Evolutionary conservation across 495 filamentous ascomycete species (phyloP).

Genomic region (Xylaria curta): DNA sequence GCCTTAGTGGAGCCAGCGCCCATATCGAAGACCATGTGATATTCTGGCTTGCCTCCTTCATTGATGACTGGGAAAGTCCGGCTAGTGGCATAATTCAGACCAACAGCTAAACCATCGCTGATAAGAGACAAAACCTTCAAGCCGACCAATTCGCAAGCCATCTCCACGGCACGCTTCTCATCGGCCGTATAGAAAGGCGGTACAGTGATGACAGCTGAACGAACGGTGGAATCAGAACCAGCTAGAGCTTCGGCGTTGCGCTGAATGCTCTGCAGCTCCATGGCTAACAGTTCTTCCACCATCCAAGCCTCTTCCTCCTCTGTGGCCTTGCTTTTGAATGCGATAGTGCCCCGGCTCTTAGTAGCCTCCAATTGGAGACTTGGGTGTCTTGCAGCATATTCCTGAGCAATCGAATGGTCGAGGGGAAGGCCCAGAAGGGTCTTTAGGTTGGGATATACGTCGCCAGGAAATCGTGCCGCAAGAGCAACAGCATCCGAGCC

Average conservation of each 20-base stretch:
- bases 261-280: constrained; percentile 91
- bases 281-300: constrained; percentile 93
- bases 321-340: constrained; percentile 72
- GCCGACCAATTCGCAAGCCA: constrained; percentile 87
- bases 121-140: constrained; percentile 83
- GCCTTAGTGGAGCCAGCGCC: constrained; percentile 96
- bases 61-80: constrained; percentile 84
- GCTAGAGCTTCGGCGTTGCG: constrained; percentile 85
- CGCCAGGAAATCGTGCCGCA: constrained; percentile 83
- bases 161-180: constrained; percentile 80
- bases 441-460: constrained; percentile 95
- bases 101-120: constrained; percentile 91
- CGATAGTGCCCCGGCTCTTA: constrained; percentile 70
- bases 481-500: constrained; percentile 90
- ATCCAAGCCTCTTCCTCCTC: constrained; percentile 73
- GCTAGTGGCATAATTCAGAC: constrained; percentile 91
- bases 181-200: constrained; percentile 90
- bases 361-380: constrained; percentile 63
- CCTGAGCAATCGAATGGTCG: constrained; percentile 65
- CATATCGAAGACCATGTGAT: constrained; percentile 96
- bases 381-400: constrained; percentile 76
- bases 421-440: constrained; percentile 75
- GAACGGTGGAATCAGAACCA: constrained; percentile 74
- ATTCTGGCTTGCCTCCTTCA: constrained; percentile 86
- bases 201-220: constrained; percentile 86